Evolutionary conservation across 2,329 filamentous ascomycete species (phyloP), one percentile per base, ranked within the genome.

Genomic region (Rasamsonia emersonii): DNA sequence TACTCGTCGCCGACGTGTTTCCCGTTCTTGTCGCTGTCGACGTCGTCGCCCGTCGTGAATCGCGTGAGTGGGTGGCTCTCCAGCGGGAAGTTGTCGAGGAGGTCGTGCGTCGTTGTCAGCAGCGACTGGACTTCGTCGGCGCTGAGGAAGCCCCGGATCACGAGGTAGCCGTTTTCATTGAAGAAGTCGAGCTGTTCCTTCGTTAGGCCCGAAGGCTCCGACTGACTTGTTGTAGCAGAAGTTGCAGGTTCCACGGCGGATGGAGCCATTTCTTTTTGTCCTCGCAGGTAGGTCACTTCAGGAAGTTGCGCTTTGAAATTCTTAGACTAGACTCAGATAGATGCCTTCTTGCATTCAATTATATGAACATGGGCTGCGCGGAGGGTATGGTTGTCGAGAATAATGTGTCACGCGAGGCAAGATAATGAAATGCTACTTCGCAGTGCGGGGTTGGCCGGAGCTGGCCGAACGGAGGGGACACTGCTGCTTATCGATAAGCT

Each of bases 1-100:
- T 98, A 98, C 53, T 82, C 77, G 64, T 96, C 91, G 40, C 89
- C 88, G 8, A 95, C 83, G 62, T 96, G 89, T 28, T 56, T 50
- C n/a, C 44, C 44, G 14, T 45, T 49, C 39, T 45, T 36, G 27
- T 79, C 73, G 27, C 54, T 57, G 27, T 62, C 61, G 53, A 71
- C 63, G 47, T 77, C 68, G 62, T 75, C 79, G 45, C 88, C 88
- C 0, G 89, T 95, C 18, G 82, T 83, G 72, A 98, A 98, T 53
- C 80, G 81, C 6, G 91, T 96, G 71, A 96, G 80, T 1, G 91
- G 89, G 60, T 96, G 91, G 36, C 82, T 74, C 20, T 75, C 68
- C n/a, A 96, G 71, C 21, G 78, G 71, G 62, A 98, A 88, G 40
- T 72, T 68, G 33, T 76, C 65, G 29, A 96, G 81, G 41, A 95